Evolutionary conservation across 2,329 filamentous ascomycete species (phyloP).

Genomic region (Diaporthe humulicola): DNA sequence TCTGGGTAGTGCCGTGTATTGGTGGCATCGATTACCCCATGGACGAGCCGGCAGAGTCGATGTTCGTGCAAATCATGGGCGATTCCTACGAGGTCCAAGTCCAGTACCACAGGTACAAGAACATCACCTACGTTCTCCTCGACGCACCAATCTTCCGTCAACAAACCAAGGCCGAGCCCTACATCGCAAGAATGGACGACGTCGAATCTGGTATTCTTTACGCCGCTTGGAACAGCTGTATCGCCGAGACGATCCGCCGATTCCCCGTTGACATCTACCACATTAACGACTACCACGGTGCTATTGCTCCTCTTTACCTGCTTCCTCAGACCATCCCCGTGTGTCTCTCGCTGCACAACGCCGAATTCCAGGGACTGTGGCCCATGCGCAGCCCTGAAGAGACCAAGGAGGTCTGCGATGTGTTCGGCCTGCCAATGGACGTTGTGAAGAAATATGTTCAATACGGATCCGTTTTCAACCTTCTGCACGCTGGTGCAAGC

Average conservation of each 20-base stretch:
- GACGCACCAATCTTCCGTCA: conserved; percentile 75
- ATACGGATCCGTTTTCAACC: conserved; percentile 76
- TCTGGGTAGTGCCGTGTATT: conserved; percentile 75
- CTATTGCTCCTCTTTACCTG: conserved; percentile 71
- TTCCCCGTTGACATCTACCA: conserved; percentile 62
- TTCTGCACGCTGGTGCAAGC: conserved; percentile 73
- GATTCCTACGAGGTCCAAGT: conserved; percentile 73
- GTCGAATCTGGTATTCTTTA: conserved; percentile 76
- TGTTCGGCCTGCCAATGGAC: conserved; percentile 71
- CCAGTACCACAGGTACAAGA: conserved; percentile 71
- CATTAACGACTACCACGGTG: conserved; percentile 54
- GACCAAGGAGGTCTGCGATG: conserved; percentile 71
- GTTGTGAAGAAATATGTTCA: conserved; percentile 72
- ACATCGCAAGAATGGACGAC: conserved; percentile 77
- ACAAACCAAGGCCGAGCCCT: conserved; percentile 72
- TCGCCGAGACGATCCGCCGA: conserved; percentile 72
- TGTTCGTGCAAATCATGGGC: conserved; percentile 73
- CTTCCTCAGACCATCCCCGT: conserved; percentile 72
- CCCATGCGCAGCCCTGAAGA: conserved; percentile 74
- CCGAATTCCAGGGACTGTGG: conserved; percentile 78
- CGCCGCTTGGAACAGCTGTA: conserved; percentile 78
- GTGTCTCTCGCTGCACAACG: conserved; percentile 75
- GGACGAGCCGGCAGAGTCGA: conserved; percentile 70
- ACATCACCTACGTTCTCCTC: conserved; percentile 54
- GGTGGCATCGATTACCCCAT: conserved; percentile 74